phyloP scores from a whole-genome alignment of 345 rosid genomes.

The Arabidopsis thaliana region TAIR10.1 NC_003071.7:17021501-17022000 shows the following conservation, averaged over 20 bases:
- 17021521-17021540: constrained; percentile 12
- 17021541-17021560: not conserved
- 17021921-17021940: constrained; percentile 63
- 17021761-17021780: constrained; percentile 29
- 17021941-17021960: constrained; percentile 75
- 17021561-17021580: constrained; percentile 17
- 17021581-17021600: constrained; percentile 41
- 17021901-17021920: constrained; percentile 67
- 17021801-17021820: not conserved
- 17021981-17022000: constrained; percentile 66
- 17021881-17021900: constrained; percentile 89
- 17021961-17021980: constrained; percentile 90
- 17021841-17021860: not conserved
- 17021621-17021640: constrained; percentile 22
- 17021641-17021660: constrained; percentile 38
- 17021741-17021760: not conserved
- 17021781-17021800: constrained; percentile 42
- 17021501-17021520: constrained; percentile 24
- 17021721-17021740: constrained; percentile 11
- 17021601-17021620: constrained; percentile 42
- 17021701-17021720: not conserved
- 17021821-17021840: not conserved
- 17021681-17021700: constrained; percentile 27
- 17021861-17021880: constrained; percentile 53
- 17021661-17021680: constrained; percentile 28